Evolutionary conservation across 768 basidiomycete species (phyloP).

Genomic region (Porphyrellus cyaneotinctus): DNA sequence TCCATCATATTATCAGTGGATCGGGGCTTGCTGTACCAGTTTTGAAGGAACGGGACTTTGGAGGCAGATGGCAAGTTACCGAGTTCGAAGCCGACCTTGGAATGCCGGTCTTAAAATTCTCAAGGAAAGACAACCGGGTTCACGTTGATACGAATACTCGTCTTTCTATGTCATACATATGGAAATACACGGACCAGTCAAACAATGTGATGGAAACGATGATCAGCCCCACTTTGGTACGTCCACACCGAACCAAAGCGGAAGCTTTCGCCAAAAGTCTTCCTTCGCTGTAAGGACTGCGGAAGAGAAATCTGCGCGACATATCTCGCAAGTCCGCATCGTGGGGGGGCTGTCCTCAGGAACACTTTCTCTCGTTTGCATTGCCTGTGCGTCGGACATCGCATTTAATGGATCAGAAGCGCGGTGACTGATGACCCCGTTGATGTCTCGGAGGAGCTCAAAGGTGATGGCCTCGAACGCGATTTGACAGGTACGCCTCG

Average conservation of each 20-base stretch:
- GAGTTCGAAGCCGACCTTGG: no score
- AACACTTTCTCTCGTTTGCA: slow-evolving; percentile 54
- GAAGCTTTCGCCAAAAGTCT: slow-evolving; percentile 62
- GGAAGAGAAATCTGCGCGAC: slow-evolving; percentile 57
- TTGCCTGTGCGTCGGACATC: slow-evolving; percentile 60
- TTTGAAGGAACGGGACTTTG: not conserved
- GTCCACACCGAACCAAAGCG: slow-evolving; percentile 62
- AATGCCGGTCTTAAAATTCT: no score
- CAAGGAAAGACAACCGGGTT: not conserved
- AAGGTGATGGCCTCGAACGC: slow-evolving; percentile 74
- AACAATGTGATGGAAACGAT: not conserved
- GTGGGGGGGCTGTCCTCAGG: slow-evolving; percentile 40
- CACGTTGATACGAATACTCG: not conserved
- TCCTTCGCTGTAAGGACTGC: slow-evolving; percentile 56
- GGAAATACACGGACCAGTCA: slow-evolving; percentile 13
- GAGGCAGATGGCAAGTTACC: no score
- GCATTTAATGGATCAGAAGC: slow-evolving; percentile 69
- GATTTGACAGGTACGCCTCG: slow-evolving; percentile 57
- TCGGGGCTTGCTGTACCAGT: not conserved
- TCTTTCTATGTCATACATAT: not conserved
- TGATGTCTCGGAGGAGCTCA: slow-evolving; percentile 69
- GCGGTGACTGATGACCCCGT: slow-evolving; percentile 61
- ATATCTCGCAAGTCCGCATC: slow-evolving; percentile 62
- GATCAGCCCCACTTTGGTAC: slow-evolving; percentile 36
- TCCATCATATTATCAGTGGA: not conserved